Base-by-base conservation (phyloP, 2,329 filamentous ascomycete genomes). In the Colletotrichum magnum region DNA sequence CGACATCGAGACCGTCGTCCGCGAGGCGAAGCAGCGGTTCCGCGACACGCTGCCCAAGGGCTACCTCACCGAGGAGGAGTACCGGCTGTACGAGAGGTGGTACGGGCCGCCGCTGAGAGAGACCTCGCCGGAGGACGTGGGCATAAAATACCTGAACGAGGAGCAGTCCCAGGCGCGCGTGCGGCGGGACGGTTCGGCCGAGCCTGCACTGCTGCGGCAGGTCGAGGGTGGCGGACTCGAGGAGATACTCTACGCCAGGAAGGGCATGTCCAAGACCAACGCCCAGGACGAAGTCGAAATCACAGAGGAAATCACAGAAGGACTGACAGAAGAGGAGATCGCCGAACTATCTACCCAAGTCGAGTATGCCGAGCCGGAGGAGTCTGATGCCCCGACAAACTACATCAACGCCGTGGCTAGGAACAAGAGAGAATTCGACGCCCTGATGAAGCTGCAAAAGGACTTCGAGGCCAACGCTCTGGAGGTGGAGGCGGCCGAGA, bases 21-120 rank as follows among this genome's bases (percentile, higher is more conserved):
- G 92, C 64, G 85, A 89, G 73, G 92, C 93, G 43, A 89, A 92
- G 74, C 91, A 93, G 72, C 86, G 89, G 9, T 97, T 94, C 78
- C 92, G 94, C 70, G 91, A 96, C 75, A 90, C 87, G 0, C 80
- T 98, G 26, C 95, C 95, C 0, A 88, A 89, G 39, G 90, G 87
- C 41, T 89, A 93, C 74, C 79, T 98, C 59, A 90, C 85, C 41
- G 84, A 86, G 1, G 88, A 92, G 61, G 94, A 97, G 78, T 90
- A 92, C 75, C 83, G 82, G 56, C 82, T 97, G 1, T 97, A 97
- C 79, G 90, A 92, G 76, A 87, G 94, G 72, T 82, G 97, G 16
- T 98, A 96, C 78, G 95, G 95, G 1, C 85, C 90, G 41, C 94
- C 94, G 2, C 77, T 93, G 70, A 86, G 90, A 50, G 85, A 88